phyloP scores from a whole-genome alignment of 225 moss, liverwort and hornwort genomes.

The Thuidium tamariscinum region DNA sequence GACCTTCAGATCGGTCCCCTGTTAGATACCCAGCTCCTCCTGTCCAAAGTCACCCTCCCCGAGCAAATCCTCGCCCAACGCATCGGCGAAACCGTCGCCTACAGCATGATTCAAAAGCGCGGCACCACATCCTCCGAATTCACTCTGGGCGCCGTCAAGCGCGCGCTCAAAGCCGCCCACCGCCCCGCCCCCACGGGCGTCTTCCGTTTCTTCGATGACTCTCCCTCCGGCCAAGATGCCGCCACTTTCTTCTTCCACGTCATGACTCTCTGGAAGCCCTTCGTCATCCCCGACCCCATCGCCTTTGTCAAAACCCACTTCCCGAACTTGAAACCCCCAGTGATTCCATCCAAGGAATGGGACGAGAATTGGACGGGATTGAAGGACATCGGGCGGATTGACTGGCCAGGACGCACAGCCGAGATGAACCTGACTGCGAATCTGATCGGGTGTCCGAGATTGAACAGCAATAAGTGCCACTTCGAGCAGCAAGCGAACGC shows the following conservation, averaged over 20 bases:
- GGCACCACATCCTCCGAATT: neutral
- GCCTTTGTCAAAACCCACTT: neutral
- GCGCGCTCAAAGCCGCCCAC: neutral
- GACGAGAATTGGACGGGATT: neutral
- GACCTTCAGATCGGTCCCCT: slow-evolving; percentile 12
- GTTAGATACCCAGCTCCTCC: neutral
- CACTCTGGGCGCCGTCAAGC: neutral
- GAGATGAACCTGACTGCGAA: slow-evolving; percentile 12
- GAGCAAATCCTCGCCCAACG: slow-evolving; percentile 11
- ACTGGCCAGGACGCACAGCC: slow-evolving; percentile 3
- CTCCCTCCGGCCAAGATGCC: neutral
- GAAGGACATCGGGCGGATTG: slow-evolving; percentile 6
- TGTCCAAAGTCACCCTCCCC: neutral
- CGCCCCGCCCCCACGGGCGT: neutral
- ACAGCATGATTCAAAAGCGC: neutral
- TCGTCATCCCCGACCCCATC: neutral
- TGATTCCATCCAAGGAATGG: slow-evolving; percentile 10
- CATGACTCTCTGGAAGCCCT: neutral
- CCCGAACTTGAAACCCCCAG: neutral
- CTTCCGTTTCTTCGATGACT: slow-evolving; percentile 7
- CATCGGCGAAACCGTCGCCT: slow-evolving; percentile 6
- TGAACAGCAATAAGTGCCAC: neutral
- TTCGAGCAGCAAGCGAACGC: neutral
- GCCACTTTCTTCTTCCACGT: neutral
- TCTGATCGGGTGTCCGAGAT: neutral